These are phyloP conservation scores for Heritiera littoralis DNA, from an alignment of 345 rosid genomes.

Conservation along the genomic window DNA sequence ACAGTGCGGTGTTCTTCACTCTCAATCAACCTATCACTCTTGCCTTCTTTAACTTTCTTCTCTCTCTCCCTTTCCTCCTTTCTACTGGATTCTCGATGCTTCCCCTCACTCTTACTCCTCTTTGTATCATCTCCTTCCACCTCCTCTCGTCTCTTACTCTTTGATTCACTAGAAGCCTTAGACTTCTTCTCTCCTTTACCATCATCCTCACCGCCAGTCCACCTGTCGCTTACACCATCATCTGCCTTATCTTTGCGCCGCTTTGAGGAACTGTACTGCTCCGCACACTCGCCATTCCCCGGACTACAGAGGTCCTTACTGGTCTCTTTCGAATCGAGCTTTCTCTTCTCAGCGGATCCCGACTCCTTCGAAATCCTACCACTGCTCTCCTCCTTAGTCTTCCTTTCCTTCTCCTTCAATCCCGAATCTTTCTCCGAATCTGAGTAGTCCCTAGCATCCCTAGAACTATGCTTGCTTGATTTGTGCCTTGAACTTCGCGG, in stretches of 20 bases:
- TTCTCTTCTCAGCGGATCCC: conserved; percentile 66
- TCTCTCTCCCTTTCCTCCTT: conserved; percentile 61
- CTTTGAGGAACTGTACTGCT: conserved; percentile 51
- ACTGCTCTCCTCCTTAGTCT: conserved; percentile 50
- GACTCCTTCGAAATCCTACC: conserved; percentile 63
- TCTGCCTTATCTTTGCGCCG: conserved; percentile 59
- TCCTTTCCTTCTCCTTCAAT: conserved; percentile 75
- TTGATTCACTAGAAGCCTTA: conserved; percentile 56
- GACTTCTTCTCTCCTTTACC: conserved; percentile 57
- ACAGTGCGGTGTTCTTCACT: conserved; percentile 43
- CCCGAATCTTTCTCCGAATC: conserved; percentile 81
- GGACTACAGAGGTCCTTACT: conserved; percentile 48
- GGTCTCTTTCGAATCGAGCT: conserved; percentile 51
- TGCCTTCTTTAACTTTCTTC: conserved; percentile 58
- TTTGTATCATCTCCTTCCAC: conserved; percentile 51
- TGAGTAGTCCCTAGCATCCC: conserved; percentile 76
- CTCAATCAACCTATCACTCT: conserved; percentile 49
- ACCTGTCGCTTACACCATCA: conserved; percentile 64
- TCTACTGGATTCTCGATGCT: conserved; percentile 62
- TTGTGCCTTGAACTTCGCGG: conserved; percentile 92
- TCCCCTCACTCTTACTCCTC: conserved; percentile 59
- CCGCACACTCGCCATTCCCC: conserved; percentile 58
- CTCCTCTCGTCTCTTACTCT: conserved; percentile 65
- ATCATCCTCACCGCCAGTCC: conserved; percentile 74
- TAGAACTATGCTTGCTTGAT: conserved; percentile 81